Percentiles rank a stretch among this genome's conserved stretches.
phyloP scores from a whole-genome alignment of 1,139 yeast genomes.

The Blastobotrys serpentis region DNA sequence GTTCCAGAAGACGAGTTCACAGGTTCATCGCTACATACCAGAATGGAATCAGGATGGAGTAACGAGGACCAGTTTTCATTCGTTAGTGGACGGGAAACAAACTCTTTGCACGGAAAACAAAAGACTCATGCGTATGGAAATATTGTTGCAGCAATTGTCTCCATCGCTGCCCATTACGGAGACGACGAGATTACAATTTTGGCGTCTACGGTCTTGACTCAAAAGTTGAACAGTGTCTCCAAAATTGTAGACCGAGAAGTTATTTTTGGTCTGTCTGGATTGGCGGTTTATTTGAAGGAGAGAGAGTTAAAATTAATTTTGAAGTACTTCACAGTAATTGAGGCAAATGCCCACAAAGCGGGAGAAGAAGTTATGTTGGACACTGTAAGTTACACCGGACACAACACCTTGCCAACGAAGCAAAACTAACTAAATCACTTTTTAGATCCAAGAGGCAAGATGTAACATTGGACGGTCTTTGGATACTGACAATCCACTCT shows the following conservation, averaged over 20 bases:
- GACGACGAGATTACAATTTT: constrained; percentile 78
- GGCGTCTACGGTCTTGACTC: constrained; percentile 78
- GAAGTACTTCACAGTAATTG: constrained; percentile 40
- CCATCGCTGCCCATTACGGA: constrained; percentile 64
- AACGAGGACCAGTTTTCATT: constrained; percentile 6
- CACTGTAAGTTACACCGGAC: constrained; percentile 24
- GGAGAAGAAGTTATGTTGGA: constrained; percentile 30
- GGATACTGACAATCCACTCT: constrained; percentile 46
- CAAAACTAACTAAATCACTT: constrained; percentile 3
- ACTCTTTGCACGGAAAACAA: constrained; percentile 20
- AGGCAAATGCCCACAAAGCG: constrained; percentile 29
- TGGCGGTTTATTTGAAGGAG: constrained; percentile 60
- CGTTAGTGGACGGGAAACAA: background rate
- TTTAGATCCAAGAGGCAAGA: constrained; percentile 24
- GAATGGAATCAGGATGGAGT: background rate
- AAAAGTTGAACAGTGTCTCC: constrained; percentile 59
- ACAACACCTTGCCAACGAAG: no score
- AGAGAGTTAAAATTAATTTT: constrained; percentile 58
- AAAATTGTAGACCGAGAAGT: constrained; percentile 40
- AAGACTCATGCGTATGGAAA: constrained; percentile 34
- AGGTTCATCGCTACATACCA: background rate
- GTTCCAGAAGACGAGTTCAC: constrained; percentile 46
- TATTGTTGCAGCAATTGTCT: constrained; percentile 70
- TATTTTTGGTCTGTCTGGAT: constrained; percentile 56
- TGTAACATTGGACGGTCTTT: constrained; percentile 46